These are phyloP conservation scores for Penicillium desertorum DNA, from an alignment of 495 filamentous ascomycete genomes.

Conservation along the genomic window DNA sequence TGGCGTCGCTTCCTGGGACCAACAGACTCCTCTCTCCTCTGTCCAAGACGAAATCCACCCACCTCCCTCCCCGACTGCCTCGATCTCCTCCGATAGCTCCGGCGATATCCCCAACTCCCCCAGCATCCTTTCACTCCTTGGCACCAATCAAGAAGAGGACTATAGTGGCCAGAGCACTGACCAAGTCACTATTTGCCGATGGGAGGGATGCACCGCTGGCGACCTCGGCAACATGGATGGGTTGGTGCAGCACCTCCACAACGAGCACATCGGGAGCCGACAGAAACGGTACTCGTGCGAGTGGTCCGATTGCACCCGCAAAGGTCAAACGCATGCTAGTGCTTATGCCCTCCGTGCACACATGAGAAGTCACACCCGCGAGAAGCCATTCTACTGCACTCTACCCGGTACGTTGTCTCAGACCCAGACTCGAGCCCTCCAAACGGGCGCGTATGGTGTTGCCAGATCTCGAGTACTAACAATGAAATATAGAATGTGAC, in stretches of 20 bases:
- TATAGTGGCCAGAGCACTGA: conserved; percentile 74
- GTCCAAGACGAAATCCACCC: conserved; percentile 43
- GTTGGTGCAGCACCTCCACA: conserved; percentile 89
- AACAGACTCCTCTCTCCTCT: conserved; percentile 49
- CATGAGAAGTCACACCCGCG: conserved; percentile 95
- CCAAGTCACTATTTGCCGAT: conserved; percentile 84
- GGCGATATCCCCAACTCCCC: conserved; percentile 66
- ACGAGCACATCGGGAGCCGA: conserved; percentile 82
- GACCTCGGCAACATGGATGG: conserved; percentile 92
- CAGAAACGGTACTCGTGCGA: conserved; percentile 90
- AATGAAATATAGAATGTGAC: conserved; percentile 70
- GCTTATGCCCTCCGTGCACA: conserved; percentile 95
- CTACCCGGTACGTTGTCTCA: conserved; percentile 67
- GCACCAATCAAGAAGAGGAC: conserved; percentile 65
- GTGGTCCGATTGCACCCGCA: conserved; percentile 84
- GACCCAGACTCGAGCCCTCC: not conserved
- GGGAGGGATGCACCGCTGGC: conserved; percentile 79
- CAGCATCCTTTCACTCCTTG: conserved; percentile 43
- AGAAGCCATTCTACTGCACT: conserved; percentile 97
- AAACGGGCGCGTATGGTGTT: not conserved
- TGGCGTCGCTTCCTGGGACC: conserved; percentile 50
- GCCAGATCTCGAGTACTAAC: not conserved
- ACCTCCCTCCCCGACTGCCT: conserved; percentile 46
- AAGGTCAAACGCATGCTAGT: conserved; percentile 87
- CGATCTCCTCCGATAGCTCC: conserved; percentile 84